Evolutionary conservation across 2,329 filamentous ascomycete genomes (phyloP), one percentile per base, ranked within the genome.

Genomic region (Ascochyta clinopodiicola): DNA sequence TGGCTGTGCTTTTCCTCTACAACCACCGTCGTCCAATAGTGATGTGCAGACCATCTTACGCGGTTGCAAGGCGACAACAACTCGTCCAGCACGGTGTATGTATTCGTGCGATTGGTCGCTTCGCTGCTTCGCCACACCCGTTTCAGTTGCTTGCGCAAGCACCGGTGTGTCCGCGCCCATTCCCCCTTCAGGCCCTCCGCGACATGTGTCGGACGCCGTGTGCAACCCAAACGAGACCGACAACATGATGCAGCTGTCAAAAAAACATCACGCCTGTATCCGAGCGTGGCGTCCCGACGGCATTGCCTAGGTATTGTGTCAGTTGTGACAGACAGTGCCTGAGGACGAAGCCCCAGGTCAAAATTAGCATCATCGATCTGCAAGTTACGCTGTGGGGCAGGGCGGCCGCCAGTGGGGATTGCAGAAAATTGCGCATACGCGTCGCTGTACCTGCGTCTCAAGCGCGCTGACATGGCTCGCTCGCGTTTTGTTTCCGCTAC

Each of bases 361-460:
- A 47, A 51, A 27, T 56, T 51, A 56, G 52, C 43, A 52, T 48
- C 54, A 46, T 39, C 49, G 45, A 57, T 57, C 55, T 57, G 55
- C 55, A 46, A 39, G 39, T 47, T 40, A 25, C 43, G 29, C 35
- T 43, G 45, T 51, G 55, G 55, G 55, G 44, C 49, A 31, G 22
- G 25, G 36, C 50, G 36, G 55, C 55, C 17, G 42, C 49, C 39
- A 49, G 54, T 52, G 48, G 48, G 37, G 52, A 39, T 19, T 51
- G 44, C 53, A 56, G 36, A 47, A 52, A 52, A 46, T 52, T 52
- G 50, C 47, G 53, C 55, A 45, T 54, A 57, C 51, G 55, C 55
- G 42, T 53, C 38, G 19, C 15, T 40, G 54, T 57, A 57, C 55
- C 55, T 57, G 55, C 55, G 32, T 57, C 48, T 47, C 48, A 57